Conservation (phyloP, 2,329 filamentous ascomycete species). For the Fusarium devonianum region DNA sequence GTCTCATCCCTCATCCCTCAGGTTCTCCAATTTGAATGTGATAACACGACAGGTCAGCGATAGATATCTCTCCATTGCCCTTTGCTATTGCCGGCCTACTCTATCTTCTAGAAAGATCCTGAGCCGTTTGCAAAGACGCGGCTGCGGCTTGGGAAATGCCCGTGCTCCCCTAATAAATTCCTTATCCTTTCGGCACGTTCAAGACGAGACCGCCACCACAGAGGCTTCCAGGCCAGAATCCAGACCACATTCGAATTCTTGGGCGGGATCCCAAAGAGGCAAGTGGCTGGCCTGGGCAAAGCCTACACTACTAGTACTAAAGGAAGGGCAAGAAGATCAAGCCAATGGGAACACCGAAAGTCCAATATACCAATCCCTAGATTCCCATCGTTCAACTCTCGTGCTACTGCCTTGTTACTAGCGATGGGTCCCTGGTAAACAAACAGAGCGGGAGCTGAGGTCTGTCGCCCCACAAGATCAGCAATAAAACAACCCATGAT, state of each 20-base stretch:
- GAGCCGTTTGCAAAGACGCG: slow-evolving; percentile 3
- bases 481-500: slow-evolving; percentile 34
- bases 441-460: slow-evolving; percentile 9
- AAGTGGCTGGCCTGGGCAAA: slow-evolving; percentile 5
- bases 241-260: background rate
- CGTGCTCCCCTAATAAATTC: background rate
- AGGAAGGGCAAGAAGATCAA: background rate
- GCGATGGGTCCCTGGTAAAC: too few species aligned
- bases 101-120: slow-evolving; percentile 11
- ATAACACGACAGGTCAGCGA: background rate
- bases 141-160: background rate
- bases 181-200: background rate
- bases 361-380: background rate
- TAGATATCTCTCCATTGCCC: background rate
- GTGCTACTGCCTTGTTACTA: background rate
- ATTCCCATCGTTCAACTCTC: slow-evolving; percentile 4
- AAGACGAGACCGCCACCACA: slow-evolving; percentile 21
- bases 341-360: background rate
- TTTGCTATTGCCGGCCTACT: background rate
- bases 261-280: slow-evolving; percentile 12
- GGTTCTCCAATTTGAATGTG: background rate
- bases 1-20: slow-evolving; percentile 48
- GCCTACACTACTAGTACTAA: background rate
- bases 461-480: slow-evolving; percentile 23
- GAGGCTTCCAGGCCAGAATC: slow-evolving; percentile 29